Evolutionary conservation across 2,329 filamentous ascomycete species (phyloP), one percentile per base, ranked within the genome.

Genomic region (Monosporascus sp.): DNA sequence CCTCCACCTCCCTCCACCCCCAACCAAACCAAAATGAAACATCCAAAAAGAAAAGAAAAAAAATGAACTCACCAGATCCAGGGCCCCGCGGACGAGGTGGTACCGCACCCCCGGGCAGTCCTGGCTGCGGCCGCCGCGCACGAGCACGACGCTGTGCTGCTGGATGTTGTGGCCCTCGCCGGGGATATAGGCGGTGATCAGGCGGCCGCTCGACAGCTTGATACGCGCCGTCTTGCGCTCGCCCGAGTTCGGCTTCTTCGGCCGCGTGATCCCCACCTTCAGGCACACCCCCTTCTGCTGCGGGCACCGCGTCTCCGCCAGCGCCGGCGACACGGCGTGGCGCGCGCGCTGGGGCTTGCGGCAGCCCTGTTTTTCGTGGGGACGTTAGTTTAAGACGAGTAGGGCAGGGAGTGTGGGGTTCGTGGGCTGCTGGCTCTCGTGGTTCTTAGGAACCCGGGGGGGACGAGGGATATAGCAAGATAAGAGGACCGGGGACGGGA

Each of bases 41-140:
- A n/a, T n/a, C n/a, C n/a, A 26, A 41, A 34, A 16, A 46, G 45
- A 51, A 19, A 49, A 31, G 37, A 38, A 14, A 19, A 8, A 47
- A 40, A 6, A 34, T 26, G 41, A 58, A 82, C 88, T 66, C 79
- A 96, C 92, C 83, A 99, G 73, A 82, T 99, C 94, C 73, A 96
- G 77, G 20, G 92, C 90, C 34, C 94, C 94, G 69, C 94, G 80
- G 43, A 99, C 90, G 66, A 97, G 77, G 73, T 95, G 91, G 71
- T 99, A 99, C 69, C 92, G 87, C 74, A 99, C 94, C 86, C 94
- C 94, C 57, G 94, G 94, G 77, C 94, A 99, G 85, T 99, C 94
- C 82, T 97, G 94, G 60, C 85, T 86, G 69, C 94, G 82, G 2
- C 94, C 94, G 54, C 94, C 94, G 61, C 94, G 82, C n/a, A 99